Evolutionary conservation across 75 land plant genomes (phyloP).

Genomic region (Gnetum montanum): DNA sequence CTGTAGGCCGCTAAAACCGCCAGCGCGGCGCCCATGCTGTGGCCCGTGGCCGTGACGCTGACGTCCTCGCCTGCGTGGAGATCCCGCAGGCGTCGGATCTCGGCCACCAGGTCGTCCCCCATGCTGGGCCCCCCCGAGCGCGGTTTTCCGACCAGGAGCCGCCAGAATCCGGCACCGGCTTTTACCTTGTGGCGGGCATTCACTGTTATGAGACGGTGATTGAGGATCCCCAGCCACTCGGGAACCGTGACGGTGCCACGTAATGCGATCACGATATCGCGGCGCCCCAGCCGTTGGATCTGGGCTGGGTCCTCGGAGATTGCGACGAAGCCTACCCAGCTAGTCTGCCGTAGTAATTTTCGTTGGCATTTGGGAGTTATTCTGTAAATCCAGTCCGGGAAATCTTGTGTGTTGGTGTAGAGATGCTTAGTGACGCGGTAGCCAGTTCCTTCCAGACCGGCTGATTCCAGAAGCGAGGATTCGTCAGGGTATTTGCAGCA

Average conservation of each 20-base stretch:
- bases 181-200: constrained; percentile 27
- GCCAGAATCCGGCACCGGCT: constrained; percentile 56
- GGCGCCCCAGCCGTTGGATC: constrained; percentile 27
- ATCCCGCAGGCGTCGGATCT: constrained; percentile 30
- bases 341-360: constrained; percentile 13
- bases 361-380: no score
- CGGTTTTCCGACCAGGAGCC: no score
- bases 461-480: constrained; percentile 22
- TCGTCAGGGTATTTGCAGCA: background rate
- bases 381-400: constrained; percentile 29
- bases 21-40: constrained; percentile 84
- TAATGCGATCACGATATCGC: constrained; percentile 46
- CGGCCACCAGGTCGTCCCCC: constrained; percentile 29
- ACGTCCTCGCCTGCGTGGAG: constrained; percentile 47
- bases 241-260: constrained; percentile 56
- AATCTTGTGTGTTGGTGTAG: constrained; percentile 44
- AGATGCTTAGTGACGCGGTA: constrained; percentile 60
- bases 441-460: constrained; percentile 36
- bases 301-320: constrained; percentile 24
- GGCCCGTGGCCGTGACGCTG: constrained; percentile 75
- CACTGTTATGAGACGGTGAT: constrained; percentile 9
- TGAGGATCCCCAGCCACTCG: constrained; percentile 57
- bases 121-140: constrained; percentile 38
- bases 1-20: constrained; percentile 55
- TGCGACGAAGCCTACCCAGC: constrained; percentile 77